These are phyloP conservation scores for Monosporascus sp. DNA, from an alignment of 2,329 filamentous ascomycete species.

Conservation along the genomic window DNA sequence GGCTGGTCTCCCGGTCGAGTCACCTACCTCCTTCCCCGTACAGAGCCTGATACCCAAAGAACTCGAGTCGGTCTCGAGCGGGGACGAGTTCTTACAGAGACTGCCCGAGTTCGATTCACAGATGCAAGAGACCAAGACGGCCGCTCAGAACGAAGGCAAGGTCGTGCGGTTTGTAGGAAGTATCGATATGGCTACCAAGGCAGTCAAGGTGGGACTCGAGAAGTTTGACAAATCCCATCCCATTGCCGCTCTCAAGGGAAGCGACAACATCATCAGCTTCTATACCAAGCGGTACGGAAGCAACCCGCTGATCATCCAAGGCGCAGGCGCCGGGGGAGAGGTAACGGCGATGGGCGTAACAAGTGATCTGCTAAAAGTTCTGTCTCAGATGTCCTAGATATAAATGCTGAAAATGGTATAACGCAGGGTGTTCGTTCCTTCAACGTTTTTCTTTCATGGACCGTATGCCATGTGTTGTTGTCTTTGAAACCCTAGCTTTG, in stretches of 20 bases:
- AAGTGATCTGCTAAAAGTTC: constrained; percentile 84
- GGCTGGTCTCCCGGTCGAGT: constrained; percentile 74
- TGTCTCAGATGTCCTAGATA: constrained; percentile 60
- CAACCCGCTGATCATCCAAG: constrained; percentile 91
- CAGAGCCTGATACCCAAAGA: constrained; percentile 88
- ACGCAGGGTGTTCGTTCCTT: constrained; percentile 5
- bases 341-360: constrained; percentile 98
- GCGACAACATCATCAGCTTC: constrained; percentile 98
- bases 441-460: constrained; percentile 6
- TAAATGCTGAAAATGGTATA: constrained; percentile 7
- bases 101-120: constrained; percentile 78
- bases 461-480: not conserved
- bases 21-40: constrained; percentile 85
- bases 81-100: constrained; percentile 79
- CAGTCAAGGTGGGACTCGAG: constrained; percentile 88
- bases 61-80: constrained; percentile 69
- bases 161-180: constrained; percentile 92
- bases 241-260: constrained; percentile 91
- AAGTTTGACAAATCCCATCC: constrained; percentile 83
- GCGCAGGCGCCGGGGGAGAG: constrained; percentile 87
- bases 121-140: constrained; percentile 84
- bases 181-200: constrained; percentile 74
- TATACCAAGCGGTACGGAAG: constrained; percentile 91
- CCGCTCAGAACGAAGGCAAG: constrained; percentile 82
- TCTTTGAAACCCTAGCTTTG: not conserved